phyloP scores from a whole-genome alignment of 495 filamentous ascomycete genomes.

The Hypoxylon crocopeplum region DNA sequence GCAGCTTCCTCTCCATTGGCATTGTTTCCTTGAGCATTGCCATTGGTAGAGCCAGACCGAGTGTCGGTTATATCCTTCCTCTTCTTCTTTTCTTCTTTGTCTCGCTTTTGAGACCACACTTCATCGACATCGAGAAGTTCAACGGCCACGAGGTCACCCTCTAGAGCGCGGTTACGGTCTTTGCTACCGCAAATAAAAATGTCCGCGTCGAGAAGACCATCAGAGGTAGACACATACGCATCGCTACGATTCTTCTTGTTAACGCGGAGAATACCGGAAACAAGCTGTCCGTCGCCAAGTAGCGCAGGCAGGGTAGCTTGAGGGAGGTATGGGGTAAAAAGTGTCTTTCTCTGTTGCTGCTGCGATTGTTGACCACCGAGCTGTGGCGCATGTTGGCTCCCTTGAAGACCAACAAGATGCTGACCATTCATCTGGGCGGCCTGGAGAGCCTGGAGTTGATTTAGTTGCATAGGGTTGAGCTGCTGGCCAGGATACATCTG shows the following conservation, averaged over 20 bases:
- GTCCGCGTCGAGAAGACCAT: conserved; percentile 88
- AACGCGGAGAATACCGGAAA: conserved; percentile 94
- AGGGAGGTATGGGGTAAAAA: conserved; percentile 97
- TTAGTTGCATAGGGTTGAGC: conserved; percentile 86
- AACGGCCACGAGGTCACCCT: conserved; percentile 93
- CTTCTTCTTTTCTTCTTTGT: conserved; percentile 99
- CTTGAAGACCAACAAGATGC: conserved; percentile 69
- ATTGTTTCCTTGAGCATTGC: conserved; percentile 67
- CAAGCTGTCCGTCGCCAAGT: conserved; percentile 89
- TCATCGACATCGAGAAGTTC: conserved; percentile 98
- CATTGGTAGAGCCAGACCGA: conserved; percentile 73
- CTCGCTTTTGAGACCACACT: conserved; percentile 97
- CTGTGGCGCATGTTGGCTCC: conserved; percentile 78
- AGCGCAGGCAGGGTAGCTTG: conserved; percentile 94
- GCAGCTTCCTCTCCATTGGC: conserved; percentile 71
- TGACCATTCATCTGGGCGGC: conserved; percentile 83
- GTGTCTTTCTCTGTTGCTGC: conserved; percentile 94
- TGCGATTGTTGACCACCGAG: conserved; percentile 71
- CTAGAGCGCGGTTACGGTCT: conserved; percentile 92
- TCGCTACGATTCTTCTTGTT: conserved; percentile 99
- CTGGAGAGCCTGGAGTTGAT: conserved; percentile 91
- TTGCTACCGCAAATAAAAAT: conserved; percentile 99
- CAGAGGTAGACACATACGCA: conserved; percentile 92
- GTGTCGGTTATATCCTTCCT: conserved; percentile 97
- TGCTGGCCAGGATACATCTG: conserved; percentile 84